A percentile compares a stretch with the other conserved stretches of the same genome.
Conservation (phyloP, 768 basidiomycete species). For the Mycena metata region DNA sequence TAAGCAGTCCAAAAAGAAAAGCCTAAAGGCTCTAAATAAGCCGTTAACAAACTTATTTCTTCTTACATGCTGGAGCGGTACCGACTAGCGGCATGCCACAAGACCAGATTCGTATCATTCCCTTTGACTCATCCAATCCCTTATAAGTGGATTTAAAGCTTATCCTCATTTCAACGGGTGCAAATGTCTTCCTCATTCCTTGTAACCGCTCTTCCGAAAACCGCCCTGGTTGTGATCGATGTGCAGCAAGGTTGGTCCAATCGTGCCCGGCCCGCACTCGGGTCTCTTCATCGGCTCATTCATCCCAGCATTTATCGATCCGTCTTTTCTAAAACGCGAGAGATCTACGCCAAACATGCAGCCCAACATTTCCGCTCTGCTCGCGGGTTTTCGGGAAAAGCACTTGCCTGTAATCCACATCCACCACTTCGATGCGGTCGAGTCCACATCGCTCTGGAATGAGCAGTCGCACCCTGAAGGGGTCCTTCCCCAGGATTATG, state of each 20-base stretch:
- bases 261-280: neutral
- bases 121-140: too few relatives aligned
- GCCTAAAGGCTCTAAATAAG: too few relatives aligned
- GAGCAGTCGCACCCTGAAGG: slow-evolving; percentile 11
- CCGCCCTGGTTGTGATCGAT: slow-evolving; percentile 36
- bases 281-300: neutral
- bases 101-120: too few relatives aligned
- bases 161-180: too few relatives aligned
- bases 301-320: slow-evolving; percentile 22
- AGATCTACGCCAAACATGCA: slow-evolving; percentile 33
- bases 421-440: slow-evolving; percentile 30
- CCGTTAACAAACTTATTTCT: too few relatives aligned
- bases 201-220: slow-evolving; percentile 22
- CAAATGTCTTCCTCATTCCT: slow-evolving; percentile 19
- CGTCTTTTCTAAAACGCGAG: slow-evolving; percentile 6
- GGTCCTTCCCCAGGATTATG: slow-evolving; percentile 29
- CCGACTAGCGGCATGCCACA: too few relatives aligned
- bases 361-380: slow-evolving; percentile 32
- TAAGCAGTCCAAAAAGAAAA: too few relatives aligned
- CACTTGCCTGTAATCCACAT: slow-evolving; percentile 32
- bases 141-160: too few relatives aligned
- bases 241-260: slow-evolving; percentile 32
- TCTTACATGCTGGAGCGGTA: too few relatives aligned
- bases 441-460: slow-evolving; percentile 19
- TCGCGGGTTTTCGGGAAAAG: slow-evolving; percentile 28